phyloP scores from a whole-genome alignment of 2,329 filamentous ascomycete species.

The Colletotrichum sp. region DNA sequence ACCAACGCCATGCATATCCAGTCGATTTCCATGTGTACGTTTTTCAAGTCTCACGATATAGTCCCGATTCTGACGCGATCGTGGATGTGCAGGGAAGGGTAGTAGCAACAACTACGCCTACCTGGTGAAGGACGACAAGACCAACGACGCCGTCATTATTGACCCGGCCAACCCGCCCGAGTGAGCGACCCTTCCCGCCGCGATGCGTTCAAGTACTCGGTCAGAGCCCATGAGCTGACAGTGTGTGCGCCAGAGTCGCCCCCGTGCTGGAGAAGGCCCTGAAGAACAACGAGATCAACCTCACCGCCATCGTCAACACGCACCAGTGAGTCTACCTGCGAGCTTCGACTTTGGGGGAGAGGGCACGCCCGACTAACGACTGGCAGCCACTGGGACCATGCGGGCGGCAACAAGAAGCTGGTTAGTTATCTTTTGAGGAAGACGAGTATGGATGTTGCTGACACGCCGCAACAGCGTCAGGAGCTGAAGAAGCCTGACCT shows the following conservation, averaged over 20 bases:
- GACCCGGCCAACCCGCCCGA: conserved; percentile 82
- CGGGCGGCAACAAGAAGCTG: conserved; percentile 86
- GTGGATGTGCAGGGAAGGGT: conserved; percentile 66
- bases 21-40: conserved; percentile 87
- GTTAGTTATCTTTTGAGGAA: conserved; percentile 46
- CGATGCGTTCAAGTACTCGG: no score
- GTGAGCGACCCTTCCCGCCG: no score
- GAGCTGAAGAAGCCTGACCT: conserved; percentile 64
- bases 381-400: conserved; percentile 87
- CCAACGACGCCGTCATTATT: conserved; percentile 78
- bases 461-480: conserved; percentile 30
- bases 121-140: conserved; percentile 78
- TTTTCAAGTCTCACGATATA: background rate
- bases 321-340: conserved; percentile 75
- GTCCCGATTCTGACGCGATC: background rate
- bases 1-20: conserved; percentile 79
- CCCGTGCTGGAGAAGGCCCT: conserved; percentile 77
- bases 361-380: background rate
- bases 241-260: conserved; percentile 50
- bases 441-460: background rate
- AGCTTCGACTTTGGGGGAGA: background rate
- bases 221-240: no score
- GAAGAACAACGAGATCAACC: conserved; percentile 73
- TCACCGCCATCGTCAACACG: conserved; percentile 92
- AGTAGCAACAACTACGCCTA: conserved; percentile 86